These are phyloP conservation scores for Zopfia rhizophila DNA, from an alignment of 2,329 filamentous ascomycete genomes.

Conservation along the genomic window DNA sequence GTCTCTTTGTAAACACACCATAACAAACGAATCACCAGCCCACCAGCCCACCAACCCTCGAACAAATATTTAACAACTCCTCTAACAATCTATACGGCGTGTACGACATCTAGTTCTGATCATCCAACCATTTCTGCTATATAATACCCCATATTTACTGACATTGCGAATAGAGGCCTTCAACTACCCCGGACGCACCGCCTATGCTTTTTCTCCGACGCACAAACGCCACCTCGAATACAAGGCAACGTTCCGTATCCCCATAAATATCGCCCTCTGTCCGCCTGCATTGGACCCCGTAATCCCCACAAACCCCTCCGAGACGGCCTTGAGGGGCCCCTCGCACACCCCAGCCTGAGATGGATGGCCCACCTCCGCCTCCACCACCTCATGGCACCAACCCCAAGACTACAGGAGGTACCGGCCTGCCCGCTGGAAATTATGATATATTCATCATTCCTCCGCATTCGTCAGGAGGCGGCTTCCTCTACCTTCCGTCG, in stretches of 20 bases:
- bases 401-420: constrained; percentile 66
- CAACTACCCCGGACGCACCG: constrained; percentile 28
- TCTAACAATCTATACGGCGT: constrained; percentile 20
- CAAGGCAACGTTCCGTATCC: constrained; percentile 8
- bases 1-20: neutral
- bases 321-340: constrained; percentile 22
- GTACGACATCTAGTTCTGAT: constrained; percentile 25
- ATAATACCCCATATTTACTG: no score
- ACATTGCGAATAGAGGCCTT: no score
- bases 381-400: constrained; percentile 86
- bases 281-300: constrained; percentile 12
- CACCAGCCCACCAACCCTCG: constrained; percentile 3
- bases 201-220: constrained; percentile 39
- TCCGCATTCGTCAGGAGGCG: constrained; percentile 86
- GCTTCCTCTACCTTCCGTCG: constrained; percentile 94
- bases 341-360: constrained; percentile 36
- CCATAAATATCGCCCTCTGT: constrained; percentile 12
- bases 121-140: no score
- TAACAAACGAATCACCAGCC: neutral
- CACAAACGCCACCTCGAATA: constrained; percentile 26
- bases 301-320: constrained; percentile 7
- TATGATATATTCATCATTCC: constrained; percentile 99
- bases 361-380: constrained; percentile 71
- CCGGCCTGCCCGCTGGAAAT: constrained; percentile 78
- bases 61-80: constrained; percentile 11